Base-by-base conservation (phyloP, 495 filamentous ascomycete species). In the Geoglossum glabrum region DNA sequence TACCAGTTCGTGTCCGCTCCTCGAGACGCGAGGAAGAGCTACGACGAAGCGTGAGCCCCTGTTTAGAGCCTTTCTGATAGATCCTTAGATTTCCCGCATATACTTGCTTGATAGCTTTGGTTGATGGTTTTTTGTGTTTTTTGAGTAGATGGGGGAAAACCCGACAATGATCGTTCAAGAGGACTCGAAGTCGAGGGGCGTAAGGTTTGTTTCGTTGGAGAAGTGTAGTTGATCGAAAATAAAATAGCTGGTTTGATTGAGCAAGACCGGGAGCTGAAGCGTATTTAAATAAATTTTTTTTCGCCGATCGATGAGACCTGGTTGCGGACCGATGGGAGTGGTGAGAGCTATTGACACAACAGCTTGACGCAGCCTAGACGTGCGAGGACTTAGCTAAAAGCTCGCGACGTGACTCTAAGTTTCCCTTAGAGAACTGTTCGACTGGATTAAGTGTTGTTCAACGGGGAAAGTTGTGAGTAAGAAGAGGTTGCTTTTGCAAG, bases 201-300 rank as follows among this genome's bases (percentile, higher is more conserved):
- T 52, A 3, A 31, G 19, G 28, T 13, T 52, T 26, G 25, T 52
- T 15, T n/a, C 25, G 49, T 13, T 52, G 49, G 23, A 31, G 11
- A 52, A 52, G 7, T 1, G 49, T 10, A 52, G 49, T 27, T 26
- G 49, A 23, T 52, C 49, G n/a, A 52, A 30, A 52, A 27, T 11
- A 52, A 52, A 31, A n/a, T n/a, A n/a, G n/a, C 28, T 15, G 23
- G 49, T 28, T 15, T 28, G 40, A 45, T 0, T 17, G 30, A 21
- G 26, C n/a, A 50, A 5, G 46, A 50, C n/a, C n/a, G 11, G 49
- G 63, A 61, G 25, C 49, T 58, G 52, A 63, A 67, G 17, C 45
- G 19, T 31, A 4, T 27, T 4, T 52, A 45, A 19, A 19, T 45
- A 21, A 19, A 45, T 9, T 45, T 3, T 9, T 19, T 21, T 45